Evolutionary conservation across 2,329 filamentous ascomycete species (phyloP).

Genomic region (Metarhizium anisopliae): DNA sequence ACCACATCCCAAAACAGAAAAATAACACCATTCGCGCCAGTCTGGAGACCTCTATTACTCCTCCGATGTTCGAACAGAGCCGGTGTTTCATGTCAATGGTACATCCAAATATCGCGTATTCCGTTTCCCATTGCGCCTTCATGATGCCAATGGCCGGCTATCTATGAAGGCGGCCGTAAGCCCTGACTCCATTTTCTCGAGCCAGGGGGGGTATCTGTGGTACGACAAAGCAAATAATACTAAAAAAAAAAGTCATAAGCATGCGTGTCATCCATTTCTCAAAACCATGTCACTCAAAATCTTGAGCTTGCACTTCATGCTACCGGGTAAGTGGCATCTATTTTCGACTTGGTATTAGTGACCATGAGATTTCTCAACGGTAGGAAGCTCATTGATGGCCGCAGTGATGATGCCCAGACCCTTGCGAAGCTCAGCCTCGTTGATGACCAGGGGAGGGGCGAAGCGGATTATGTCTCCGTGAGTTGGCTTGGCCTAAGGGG

Average conservation of each 20-base stretch:
- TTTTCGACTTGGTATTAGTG: conserved; percentile 19
- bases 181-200: neutral
- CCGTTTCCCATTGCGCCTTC: conserved; percentile 4
- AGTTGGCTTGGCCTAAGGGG: conserved; percentile 80
- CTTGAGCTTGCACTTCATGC: conserved; percentile 14
- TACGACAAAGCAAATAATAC: conserved; percentile 2
- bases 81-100: conserved; percentile 4
- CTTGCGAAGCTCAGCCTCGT: conserved; percentile 72
- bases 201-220: conserved; percentile 6
- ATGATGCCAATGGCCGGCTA: conserved; percentile 1
- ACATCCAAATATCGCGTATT: conserved; percentile 2
- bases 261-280: neutral
- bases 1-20: conserved; percentile 2
- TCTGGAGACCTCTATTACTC: conserved; percentile 1
- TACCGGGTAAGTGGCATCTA: neutral
- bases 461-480: conserved; percentile 98
- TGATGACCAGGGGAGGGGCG: conserved; percentile 92
- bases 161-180: conserved; percentile 3
- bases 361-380: conserved; percentile 26
- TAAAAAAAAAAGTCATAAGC: neutral
- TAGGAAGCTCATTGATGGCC: conserved; percentile 73
- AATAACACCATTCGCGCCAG: conserved; percentile 4
- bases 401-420: conserved; percentile 74
- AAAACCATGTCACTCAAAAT: conserved; percentile 9
- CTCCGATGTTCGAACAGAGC: neutral